phyloP scores from a whole-genome alignment of 257 asterid species.

The Lycium ferocissimum region DNA sequence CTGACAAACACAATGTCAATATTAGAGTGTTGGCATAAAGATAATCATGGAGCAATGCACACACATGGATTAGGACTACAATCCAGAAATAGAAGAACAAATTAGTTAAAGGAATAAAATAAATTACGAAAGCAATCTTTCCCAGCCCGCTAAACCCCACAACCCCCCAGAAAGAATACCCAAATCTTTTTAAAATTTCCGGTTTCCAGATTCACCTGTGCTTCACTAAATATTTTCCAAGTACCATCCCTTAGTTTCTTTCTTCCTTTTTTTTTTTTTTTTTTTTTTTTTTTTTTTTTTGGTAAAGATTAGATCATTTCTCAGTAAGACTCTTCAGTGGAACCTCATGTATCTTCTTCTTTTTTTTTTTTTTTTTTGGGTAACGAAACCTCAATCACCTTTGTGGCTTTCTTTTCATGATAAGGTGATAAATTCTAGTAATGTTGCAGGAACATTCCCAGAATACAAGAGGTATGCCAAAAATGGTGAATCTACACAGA shows the following conservation, averaged over 20 bases:
- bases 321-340: not conserved
- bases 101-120: conserved; percentile 12
- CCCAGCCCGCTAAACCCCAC: not conserved
- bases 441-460: conserved; percentile 10
- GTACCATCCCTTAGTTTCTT: not conserved
- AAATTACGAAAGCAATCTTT: not conserved
- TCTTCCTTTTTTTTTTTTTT: not conserved
- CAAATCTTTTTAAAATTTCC: conserved; percentile 4
- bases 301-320: not conserved
- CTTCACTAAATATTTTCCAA: conserved; percentile 3
- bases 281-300: not conserved
- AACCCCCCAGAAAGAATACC: not conserved
- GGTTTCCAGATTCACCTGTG: conserved; percentile 19
- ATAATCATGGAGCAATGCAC: conserved; percentile 1
- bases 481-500: not conserved
- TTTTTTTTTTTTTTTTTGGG: no score
- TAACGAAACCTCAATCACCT: conserved; percentile 1
- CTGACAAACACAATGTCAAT: not conserved
- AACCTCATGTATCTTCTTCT: not conserved
- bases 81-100: not conserved
- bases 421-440: not conserved
- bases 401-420: conserved; percentile 16
- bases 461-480: not conserved
- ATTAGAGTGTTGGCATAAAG: not conserved
- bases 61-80: conserved; percentile 22